Percentiles rank a stretch among this genome's conserved stretches.
phyloP scores from a whole-genome alignment of 306 rosid species.

The Dicorynia guianensis region DNA sequence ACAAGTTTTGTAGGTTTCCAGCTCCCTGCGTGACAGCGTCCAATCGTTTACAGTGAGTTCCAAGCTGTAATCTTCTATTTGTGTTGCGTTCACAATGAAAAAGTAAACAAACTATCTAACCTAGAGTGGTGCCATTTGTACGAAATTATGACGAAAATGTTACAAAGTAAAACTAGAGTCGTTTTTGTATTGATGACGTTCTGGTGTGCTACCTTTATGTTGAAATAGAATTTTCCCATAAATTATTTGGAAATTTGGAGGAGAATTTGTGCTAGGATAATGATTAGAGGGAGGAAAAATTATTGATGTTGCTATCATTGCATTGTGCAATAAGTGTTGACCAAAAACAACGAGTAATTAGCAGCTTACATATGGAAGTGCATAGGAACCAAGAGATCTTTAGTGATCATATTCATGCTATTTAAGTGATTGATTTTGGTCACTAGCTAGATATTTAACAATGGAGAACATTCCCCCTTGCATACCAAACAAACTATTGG shows the following conservation, averaged over 20 bases:
- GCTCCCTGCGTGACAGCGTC: neutral
- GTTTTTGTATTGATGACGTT: no score
- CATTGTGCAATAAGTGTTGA: neutral
- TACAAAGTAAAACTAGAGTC: no score
- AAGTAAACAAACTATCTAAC: no score
- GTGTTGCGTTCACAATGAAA: neutral
- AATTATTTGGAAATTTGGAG: slow-evolving; percentile 21
- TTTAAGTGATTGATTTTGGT: neutral
- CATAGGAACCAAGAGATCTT: neutral
- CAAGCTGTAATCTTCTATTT: slow-evolving; percentile 6
- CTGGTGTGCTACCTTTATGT: no score
- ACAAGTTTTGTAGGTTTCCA: neutral
- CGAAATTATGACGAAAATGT: no score
- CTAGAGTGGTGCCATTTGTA: no score
- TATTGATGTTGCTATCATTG: neutral
- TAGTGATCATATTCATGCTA: neutral
- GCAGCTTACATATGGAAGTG: neutral
- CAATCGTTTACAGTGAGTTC: neutral
- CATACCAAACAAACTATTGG: neutral
- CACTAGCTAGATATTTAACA: neutral
- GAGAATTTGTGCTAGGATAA: neutral
- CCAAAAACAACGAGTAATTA: neutral
- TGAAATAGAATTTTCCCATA: neutral
- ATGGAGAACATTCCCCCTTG: no score
- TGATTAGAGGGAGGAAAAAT: slow-evolving; percentile 5